A percentile compares a stretch with the other conserved stretches of the same genome.
These are phyloP conservation scores for Naganishia cerealis DNA, from an alignment of 1,284 basidiomycete genomes.

Conservation along the genomic window DNA sequence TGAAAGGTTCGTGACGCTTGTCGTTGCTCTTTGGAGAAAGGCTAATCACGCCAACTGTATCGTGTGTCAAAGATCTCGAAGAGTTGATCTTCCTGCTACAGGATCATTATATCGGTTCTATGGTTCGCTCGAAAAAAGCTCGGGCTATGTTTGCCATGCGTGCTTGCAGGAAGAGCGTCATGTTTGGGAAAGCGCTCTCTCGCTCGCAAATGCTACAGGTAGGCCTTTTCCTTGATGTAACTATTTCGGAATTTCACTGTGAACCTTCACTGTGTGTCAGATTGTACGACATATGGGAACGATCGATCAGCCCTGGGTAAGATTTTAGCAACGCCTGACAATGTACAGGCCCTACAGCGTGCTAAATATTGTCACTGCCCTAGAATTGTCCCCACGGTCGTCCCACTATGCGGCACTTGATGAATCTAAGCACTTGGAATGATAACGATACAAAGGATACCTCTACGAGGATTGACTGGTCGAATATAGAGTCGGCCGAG, in stretches of 20 bases:
- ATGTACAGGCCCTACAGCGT: neutral
- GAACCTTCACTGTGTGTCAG: slow-evolving; percentile 53
- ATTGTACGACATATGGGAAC: slow-evolving; percentile 89
- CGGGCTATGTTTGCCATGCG: slow-evolving; percentile 93
- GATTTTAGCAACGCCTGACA: slow-evolving; percentile 21
- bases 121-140: slow-evolving; percentile 89
- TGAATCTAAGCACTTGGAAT: slow-evolving; percentile 36
- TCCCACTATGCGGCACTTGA: slow-evolving; percentile 89
- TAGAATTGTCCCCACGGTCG: slow-evolving; percentile 92
- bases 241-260: neutral
- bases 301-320: slow-evolving; percentile 88
- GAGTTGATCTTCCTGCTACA: slow-evolving; percentile 83
- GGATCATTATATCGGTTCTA: slow-evolving; percentile 71
- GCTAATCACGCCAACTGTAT: neutral
- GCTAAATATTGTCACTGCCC: neutral
- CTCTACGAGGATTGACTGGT: slow-evolving; percentile 9
- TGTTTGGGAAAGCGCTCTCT: slow-evolving; percentile 86
- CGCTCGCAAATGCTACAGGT: slow-evolving; percentile 76
- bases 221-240: slow-evolving; percentile 42
- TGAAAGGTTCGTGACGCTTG: slow-evolving; percentile 59
- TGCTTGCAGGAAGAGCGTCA: slow-evolving; percentile 92
- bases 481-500: slow-evolving; percentile 4
- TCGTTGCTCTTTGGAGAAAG: neutral
- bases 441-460: slow-evolving; percentile 3
- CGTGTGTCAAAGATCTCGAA: slow-evolving; percentile 73